These are phyloP conservation scores for Wickerhamiella brachini DNA, from an alignment of 805 yeast genomes.

Conservation along the genomic window DNA sequence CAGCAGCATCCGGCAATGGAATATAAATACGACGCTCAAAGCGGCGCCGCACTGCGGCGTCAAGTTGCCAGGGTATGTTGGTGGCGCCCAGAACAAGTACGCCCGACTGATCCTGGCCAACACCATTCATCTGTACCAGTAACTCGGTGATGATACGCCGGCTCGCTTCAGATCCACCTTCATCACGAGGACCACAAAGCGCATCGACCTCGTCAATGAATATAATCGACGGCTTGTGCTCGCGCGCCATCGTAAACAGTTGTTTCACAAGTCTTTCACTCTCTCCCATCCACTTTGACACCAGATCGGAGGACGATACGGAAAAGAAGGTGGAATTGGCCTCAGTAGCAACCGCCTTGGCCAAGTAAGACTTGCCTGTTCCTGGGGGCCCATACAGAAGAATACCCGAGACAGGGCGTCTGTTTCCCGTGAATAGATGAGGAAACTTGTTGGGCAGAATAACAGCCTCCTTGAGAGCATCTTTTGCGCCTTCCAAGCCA, in stretches of 20 bases:
- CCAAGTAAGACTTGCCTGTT: slow-evolving; percentile 92
- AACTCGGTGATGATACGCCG: slow-evolving; percentile 93
- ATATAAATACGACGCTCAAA: slow-evolving; percentile 92
- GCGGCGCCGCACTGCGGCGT: slow-evolving; percentile 93
- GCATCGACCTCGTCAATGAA: slow-evolving; percentile 98
- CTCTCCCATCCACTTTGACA: slow-evolving; percentile 99
- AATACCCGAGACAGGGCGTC: slow-evolving; percentile 87
- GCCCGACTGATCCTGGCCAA: slow-evolving; percentile 86
- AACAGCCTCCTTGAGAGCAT: slow-evolving; percentile 93
- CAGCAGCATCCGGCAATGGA: slow-evolving; percentile 86
- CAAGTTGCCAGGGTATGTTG: slow-evolving; percentile 97
- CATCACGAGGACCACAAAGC: slow-evolving; percentile 94
- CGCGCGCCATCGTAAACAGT: slow-evolving; percentile 89
- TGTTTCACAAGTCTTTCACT: slow-evolving; percentile 93
- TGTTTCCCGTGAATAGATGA: slow-evolving; percentile 83
- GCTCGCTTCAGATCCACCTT: slow-evolving; percentile 92
- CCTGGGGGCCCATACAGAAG: slow-evolving; percentile 89
- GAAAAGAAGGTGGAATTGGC: slow-evolving; percentile 95
- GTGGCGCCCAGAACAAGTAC: slow-evolving; percentile 95
- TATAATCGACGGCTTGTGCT: slow-evolving; percentile 86
- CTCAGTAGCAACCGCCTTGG: slow-evolving; percentile 97
- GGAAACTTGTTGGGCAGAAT: slow-evolving; percentile 94
- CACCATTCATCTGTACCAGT: slow-evolving; percentile 97
- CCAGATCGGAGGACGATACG: slow-evolving; percentile 90
- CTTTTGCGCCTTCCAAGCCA: slow-evolving; percentile 89